Conservation (phyloP, 1,284 basidiomycete genomes). For the Cryptococcus neoformans region DNA sequence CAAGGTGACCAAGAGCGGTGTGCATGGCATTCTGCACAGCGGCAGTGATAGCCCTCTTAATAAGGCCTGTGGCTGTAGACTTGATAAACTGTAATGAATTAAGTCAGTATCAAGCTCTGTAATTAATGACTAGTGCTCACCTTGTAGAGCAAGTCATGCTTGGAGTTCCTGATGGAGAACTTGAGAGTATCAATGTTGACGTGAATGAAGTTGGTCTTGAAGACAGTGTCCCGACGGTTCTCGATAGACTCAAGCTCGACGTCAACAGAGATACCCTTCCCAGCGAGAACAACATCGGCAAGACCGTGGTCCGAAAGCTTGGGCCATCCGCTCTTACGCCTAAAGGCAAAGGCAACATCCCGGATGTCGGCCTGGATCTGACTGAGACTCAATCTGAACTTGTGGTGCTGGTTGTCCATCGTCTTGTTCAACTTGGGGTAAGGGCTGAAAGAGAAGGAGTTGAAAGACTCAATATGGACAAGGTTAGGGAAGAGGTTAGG, state of each 20-base stretch:
- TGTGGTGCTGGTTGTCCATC: constrained; percentile 52
- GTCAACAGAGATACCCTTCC: constrained; percentile 55
- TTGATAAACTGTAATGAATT: constrained; percentile 28
- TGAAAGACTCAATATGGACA: constrained; percentile 74
- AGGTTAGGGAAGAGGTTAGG: constrained; percentile 61
- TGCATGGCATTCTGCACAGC: constrained; percentile 73
- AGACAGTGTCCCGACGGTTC: constrained; percentile 37
- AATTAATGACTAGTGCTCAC: constrained; percentile 51
- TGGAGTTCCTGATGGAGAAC: constrained; percentile 85
- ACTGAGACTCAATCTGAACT: constrained; percentile 65
- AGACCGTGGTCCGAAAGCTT: constrained; percentile 82
- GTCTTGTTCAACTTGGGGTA: constrained; percentile 57
- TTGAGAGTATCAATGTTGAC: constrained; percentile 64
- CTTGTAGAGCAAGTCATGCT: constrained; percentile 89
- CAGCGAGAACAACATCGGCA: constrained; percentile 85
- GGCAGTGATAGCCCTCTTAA: constrained; percentile 88
- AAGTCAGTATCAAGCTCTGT: constrained; percentile 14
- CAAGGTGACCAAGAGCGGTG: constrained; percentile 71
- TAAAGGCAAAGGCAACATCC: constrained; percentile 84
- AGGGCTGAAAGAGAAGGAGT: constrained; percentile 78
- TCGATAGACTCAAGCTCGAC: constrained; percentile 50
- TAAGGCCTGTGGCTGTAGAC: constrained; percentile 55
- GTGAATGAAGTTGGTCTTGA: constrained; percentile 55
- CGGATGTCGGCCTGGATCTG: constrained; percentile 80
- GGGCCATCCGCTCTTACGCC: constrained; percentile 47